A percentile compares a stretch with the other conserved stretches of the same genome.
Evolutionary conservation across 257 asterid species (phyloP).

Genomic region (Gentiana dahurica): DNA sequence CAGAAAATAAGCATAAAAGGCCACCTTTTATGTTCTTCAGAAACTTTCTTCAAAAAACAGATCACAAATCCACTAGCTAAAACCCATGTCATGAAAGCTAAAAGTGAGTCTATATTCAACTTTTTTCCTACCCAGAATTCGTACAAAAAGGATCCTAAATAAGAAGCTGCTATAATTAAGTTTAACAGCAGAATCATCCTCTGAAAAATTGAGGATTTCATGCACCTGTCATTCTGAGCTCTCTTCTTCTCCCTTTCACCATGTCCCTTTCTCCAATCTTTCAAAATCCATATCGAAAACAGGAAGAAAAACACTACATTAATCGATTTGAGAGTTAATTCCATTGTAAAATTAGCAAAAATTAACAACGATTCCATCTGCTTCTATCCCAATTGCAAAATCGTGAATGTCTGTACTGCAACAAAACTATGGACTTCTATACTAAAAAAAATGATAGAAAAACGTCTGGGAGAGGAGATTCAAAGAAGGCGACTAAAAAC

Average conservation of each 20-base stretch:
- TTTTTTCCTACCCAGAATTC: conserved; percentile 24
- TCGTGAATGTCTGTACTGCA: conserved; percentile 3
- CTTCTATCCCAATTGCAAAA: conserved; percentile 1
- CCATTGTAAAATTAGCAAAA: conserved; percentile 24
- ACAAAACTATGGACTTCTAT: not conserved
- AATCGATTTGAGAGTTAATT: conserved; percentile 27
- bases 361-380: not conserved
- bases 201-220: conserved; percentile 15
- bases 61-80: conserved; percentile 31
- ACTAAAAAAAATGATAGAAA: not conserved
- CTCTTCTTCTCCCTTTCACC: conserved; percentile 2
- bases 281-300: conserved; percentile 37
- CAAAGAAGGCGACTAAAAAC: not conserved
- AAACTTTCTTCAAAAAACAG: conserved; percentile 21
- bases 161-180: conserved; percentile 22
- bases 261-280: conserved; percentile 26
- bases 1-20: conserved; percentile 50
- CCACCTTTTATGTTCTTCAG: conserved; percentile 30
- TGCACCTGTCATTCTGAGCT: conserved; percentile 3
- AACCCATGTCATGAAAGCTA: conserved; percentile 43
- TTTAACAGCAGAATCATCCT: conserved; percentile 37
- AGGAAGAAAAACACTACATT: conserved; percentile 35
- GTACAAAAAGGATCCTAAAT: conserved; percentile 32
- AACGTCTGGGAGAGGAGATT: not conserved
- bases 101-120: conserved; percentile 14